Base-by-base conservation (phyloP, 805 yeast species). In the Myxozyma melibiosi region DNA sequence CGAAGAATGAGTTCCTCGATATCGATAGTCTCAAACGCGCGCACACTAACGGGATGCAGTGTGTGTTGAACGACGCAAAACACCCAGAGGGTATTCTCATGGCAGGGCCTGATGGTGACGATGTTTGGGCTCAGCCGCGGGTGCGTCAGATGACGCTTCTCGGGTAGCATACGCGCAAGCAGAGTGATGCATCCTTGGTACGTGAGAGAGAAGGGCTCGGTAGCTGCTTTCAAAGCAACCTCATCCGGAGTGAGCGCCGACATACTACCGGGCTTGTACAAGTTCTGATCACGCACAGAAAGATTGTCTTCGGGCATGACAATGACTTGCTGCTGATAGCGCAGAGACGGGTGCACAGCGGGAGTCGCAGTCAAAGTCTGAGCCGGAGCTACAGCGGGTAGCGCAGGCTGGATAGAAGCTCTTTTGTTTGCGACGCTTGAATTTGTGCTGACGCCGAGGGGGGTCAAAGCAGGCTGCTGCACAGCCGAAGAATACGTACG, bases 1-100 rank as follows among this genome's bases (percentile, higher is more conserved):
- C 57, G 57, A 28, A 49, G 16, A n/a, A 57, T 35, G 8, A 59
- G 50, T 27, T 59, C 63, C 37, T 59, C 63, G 22, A 59, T 57
- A 30, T 59, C 63, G 45, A 59, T 59, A 30, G 63, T 59, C 50
- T 59, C 63, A 37, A 59, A 59, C 8, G 63, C 63, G 30, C 63
- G 63, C 4, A 59, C 63, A n/a, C 62, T 59, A 8, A 59, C 58
- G 11, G 63, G 63, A 47, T 59, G 63, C 24, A 59, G 38, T n/a
- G 63, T 59, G 22, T 53, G 57, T 42, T 59, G 63, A 18, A 59
- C 45, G 16, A 55, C 63, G 24, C 63, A 59, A 35, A 59, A 59
- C 5, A 59, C 52, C 63, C 63, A 59, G 33, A 59, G 55, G 22
- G 63, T 59, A 30, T 59, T 59, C 37, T 59, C 63, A 31, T 59